These are phyloP conservation scores for Ilex asprella DNA, from an alignment of 257 asterid genomes.

Conservation along the genomic window DNA sequence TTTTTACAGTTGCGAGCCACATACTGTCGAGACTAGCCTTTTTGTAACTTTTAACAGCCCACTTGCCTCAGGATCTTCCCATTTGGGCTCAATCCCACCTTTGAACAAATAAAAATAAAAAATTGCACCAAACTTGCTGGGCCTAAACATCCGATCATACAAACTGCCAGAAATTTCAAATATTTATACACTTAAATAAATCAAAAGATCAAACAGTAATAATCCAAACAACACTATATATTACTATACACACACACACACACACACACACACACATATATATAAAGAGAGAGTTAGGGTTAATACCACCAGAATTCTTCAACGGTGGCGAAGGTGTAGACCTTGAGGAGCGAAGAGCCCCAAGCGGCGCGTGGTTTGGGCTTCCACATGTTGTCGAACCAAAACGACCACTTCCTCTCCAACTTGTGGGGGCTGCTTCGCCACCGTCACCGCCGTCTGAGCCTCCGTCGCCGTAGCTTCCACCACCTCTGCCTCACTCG, in stretches of 20 bases:
- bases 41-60: constrained; percentile 54
- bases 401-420: constrained; percentile 83
- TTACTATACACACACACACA: too few relatives aligned
- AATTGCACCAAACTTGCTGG: constrained; percentile 64
- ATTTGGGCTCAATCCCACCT: constrained; percentile 90
- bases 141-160: constrained; percentile 68
- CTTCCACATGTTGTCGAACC: constrained; percentile 57
- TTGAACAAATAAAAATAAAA: constrained; percentile 90
- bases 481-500: constrained; percentile 41
- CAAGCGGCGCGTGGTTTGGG: constrained; percentile 90
- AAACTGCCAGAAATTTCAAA: constrained; percentile 52
- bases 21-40: constrained; percentile 57
- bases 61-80: constrained; percentile 99
- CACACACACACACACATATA: not conserved
- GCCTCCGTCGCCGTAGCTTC: constrained; percentile 29
- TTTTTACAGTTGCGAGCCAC: constrained; percentile 90
- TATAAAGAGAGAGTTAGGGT: not conserved
- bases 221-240: too few relatives aligned
- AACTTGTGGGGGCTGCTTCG: constrained; percentile 55
- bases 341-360: constrained; percentile 66
- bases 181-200: too few relatives aligned
- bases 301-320: constrained; percentile 94
- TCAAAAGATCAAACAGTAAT: too few relatives aligned
- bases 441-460: constrained; percentile 10
- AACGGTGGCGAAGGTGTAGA: constrained; percentile 77